Base-by-base conservation (phyloP, 2,329 filamentous ascomycete species). In the Xylariaceae sp. region DNA sequence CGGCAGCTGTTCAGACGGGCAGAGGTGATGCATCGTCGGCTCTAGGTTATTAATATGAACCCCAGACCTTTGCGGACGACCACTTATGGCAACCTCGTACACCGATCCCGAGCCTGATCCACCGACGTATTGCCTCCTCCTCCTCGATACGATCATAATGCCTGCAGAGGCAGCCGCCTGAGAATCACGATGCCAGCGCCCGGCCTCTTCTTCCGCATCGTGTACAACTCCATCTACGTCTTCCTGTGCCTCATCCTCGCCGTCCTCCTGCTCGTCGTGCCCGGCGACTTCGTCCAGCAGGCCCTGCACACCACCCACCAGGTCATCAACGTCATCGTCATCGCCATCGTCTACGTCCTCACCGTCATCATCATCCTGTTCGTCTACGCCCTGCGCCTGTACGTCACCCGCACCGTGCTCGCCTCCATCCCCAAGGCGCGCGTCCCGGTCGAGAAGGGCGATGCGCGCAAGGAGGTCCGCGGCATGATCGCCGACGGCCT, bases 381-480 rank as follows among this genome's bases (percentile, higher is more conserved):
- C 49, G 75, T 95, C 50, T 95, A 94, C 57, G 73, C 80, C 35
- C 76, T 79, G 33, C 73, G 92, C n/a, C 73, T 95, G 14, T 95
- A 90, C 60, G 85, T 90, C 33, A 93, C 86, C 51, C 78, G 85
- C 42, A 83, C 73, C 29, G 78, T 84, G 7, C 70, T 96, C 7
- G 75, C 80, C 13, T 80, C 77, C 4, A 94, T 98, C 38, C 92
- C 92, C 2, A 92, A 90, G 57, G 67, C 76, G 34, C 93, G 85
- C 73, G 75, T 94, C 12, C 89, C 89, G 0, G 70, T 94, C 42
- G 86, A 92, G 47, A 84, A 86, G 55, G 83, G 82, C 44, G 88
- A 95, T 55, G 75, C 95, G 28, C 75, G 74, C 28, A 80, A 77
- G 45, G 70, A 72, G 35, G 86, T 95, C 24, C 71, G 84, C 50